phyloP scores from a whole-genome alignment of 306 rosid species.

The Begonia fuchsioides region DNA sequence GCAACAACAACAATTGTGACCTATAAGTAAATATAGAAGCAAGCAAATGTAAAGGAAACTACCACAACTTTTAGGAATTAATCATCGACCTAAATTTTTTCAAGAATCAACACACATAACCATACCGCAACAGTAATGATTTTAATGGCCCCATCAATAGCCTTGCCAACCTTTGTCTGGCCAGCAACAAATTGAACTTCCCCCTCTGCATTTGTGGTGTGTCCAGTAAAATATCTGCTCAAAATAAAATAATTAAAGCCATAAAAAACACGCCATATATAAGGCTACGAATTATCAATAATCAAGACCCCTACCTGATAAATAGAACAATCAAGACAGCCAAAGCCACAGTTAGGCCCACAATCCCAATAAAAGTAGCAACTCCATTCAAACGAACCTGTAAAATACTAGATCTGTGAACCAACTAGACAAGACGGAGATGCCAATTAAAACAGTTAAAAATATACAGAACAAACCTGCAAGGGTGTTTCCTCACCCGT shows the following conservation, averaged over 20 bases:
- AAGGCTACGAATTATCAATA: neutral
- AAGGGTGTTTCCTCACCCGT: slow-evolving; percentile 96
- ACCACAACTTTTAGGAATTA: too few species aligned
- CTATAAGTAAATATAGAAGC: slow-evolving; percentile 16
- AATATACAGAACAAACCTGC: slow-evolving; percentile 38
- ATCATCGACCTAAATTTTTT: too few species aligned
- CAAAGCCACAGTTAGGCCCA: slow-evolving; percentile 85
- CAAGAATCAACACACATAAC: too few species aligned
- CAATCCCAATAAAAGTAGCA: slow-evolving; percentile 88
- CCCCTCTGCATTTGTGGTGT: slow-evolving; percentile 35
- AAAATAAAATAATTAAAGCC: slow-evolving; percentile 7
- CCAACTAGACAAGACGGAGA: neutral
- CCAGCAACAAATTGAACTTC: slow-evolving; percentile 42
- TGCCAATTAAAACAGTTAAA: neutral
- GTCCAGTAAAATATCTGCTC: slow-evolving; percentile 83
- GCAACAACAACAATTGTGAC: slow-evolving; percentile 95
- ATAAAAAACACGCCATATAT: neutral
- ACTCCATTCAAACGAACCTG: slow-evolving; percentile 95
- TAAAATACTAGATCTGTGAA: slow-evolving; percentile 13
- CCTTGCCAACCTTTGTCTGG: slow-evolving; percentile 50
- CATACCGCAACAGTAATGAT: slow-evolving; percentile 92
- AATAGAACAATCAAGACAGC: slow-evolving; percentile 61
- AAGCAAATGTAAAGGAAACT: too few species aligned
- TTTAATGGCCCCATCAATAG: slow-evolving; percentile 78
- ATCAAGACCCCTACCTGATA: slow-evolving; percentile 41